These are phyloP conservation scores for Sporisorium exsertum DNA, from an alignment of 1,284 basidiomycete species.

Conservation along the genomic window DNA sequence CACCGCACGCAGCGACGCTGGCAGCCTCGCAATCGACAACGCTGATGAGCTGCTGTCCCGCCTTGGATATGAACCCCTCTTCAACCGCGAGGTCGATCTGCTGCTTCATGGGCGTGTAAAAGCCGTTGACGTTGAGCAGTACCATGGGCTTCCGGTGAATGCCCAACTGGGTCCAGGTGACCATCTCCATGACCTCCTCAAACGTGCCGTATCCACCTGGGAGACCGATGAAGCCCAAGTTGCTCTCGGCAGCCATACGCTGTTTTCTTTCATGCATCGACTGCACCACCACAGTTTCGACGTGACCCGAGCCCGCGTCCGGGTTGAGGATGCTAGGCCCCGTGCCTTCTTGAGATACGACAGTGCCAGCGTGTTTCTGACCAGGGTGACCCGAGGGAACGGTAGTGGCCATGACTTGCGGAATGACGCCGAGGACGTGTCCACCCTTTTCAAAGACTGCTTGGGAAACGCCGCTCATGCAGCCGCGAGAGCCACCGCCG, in stretches of 20 bases:
- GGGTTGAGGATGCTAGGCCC: conserved; percentile 65
- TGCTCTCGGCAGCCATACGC: conserved; percentile 82
- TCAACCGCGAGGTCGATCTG: conserved; percentile 78
- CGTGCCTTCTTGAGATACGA: conserved; percentile 51
- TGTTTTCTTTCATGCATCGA: conserved; percentile 93
- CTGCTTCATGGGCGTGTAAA: conserved; percentile 81
- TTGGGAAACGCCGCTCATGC: conserved; percentile 87
- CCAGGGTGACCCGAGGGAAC: conserved; percentile 52
- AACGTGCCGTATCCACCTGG: conserved; percentile 93
- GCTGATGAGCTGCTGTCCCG: conserved; percentile 48
- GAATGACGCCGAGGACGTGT: conserved; percentile 83
- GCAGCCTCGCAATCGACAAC: conserved; percentile 76
- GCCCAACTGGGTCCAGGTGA: conserved; percentile 89
- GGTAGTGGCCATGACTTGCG: conserved; percentile 76
- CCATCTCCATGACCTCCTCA: conserved; percentile 89
- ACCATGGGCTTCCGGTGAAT: conserved; percentile 89
- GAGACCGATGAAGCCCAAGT: conserved; percentile 82
- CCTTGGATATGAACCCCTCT: conserved; percentile 75
- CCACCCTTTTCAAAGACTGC: conserved; percentile 79
- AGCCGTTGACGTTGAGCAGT: conserved; percentile 82
- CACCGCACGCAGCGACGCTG: conserved; percentile 75
- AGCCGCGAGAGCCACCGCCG: conserved; percentile 83
- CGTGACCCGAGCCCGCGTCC: conserved; percentile 17
- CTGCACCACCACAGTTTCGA: conserved; percentile 72
- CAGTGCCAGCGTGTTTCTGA: conserved; percentile 21